Evolutionary conservation across 106 monocot species (phyloP), one percentile per base, ranked within the genome.

Genomic region (Chionographis japonica): DNA sequence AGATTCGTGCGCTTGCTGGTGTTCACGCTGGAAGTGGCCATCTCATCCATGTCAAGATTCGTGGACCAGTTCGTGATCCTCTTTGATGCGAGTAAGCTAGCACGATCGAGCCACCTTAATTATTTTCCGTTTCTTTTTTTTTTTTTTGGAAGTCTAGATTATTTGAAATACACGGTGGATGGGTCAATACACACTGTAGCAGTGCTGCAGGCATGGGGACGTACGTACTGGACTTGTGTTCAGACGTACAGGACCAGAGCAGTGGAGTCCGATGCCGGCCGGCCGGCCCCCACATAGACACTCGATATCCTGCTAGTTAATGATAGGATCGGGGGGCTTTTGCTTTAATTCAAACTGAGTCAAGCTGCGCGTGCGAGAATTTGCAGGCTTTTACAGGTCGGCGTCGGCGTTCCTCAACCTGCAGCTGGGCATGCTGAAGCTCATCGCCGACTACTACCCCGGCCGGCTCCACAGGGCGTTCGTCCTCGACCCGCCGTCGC

Each of bases 21-120:
- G n/a, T 98, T 98, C 79, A 98, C 97, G 11, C 57, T 98, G 63
- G 97, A 98, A 61, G 97, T 98, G 57, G 89, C 97, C 8, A 70
- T 98, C 58, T 72, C 79, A 11, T 76, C 81, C 73, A 90, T 92
- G 92, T 77, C 89, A 6, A 82, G 84, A 71, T 87, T 81, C 27
- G 87, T 90, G 20, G 92, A 92, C 62, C 92, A 98, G 62, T 82
- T 98, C 20, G 87, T 90, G 12, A 54, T 92, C 53, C 65, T 98
- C 63, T 98, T 92, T 50, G 97, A 98, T 65, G 97, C 92, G 4
- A 85, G 97, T 92, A 78, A 83, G 92, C 56, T 61, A 50, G 7
- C 17, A 7, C 11, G 15, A 27, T 38, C 27, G 27, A 27, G 27
- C 27, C 27, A 27, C 27, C 27, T 27, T 27, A 27, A 27, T 27